Evolutionary conservation across 2,329 filamentous ascomycete genomes (phyloP).

Genomic region (Trichophyton equinum): DNA sequence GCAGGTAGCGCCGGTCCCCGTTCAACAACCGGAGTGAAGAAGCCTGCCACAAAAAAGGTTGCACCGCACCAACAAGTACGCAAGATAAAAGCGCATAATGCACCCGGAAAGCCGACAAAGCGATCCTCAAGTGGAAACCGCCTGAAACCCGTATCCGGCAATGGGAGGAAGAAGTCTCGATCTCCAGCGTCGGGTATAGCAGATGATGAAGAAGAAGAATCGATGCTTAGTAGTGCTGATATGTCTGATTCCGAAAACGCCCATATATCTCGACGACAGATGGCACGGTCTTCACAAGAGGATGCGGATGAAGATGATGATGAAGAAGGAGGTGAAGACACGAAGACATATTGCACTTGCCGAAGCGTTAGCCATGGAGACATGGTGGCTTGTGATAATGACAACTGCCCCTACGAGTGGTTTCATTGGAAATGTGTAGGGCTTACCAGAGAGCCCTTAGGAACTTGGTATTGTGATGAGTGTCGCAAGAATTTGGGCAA

Average conservation of each 20-base stretch:
- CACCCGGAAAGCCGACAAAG: constrained; percentile 28
- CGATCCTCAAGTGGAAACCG: constrained; percentile 32
- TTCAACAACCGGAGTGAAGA: constrained; percentile 29
- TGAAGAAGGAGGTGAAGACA: constrained; percentile 43
- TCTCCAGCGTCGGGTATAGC: constrained; percentile 22
- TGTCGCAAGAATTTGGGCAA: constrained; percentile 34
- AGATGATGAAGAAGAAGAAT: constrained; percentile 41
- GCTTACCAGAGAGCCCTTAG: constrained; percentile 46
- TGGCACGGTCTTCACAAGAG: constrained; percentile 23
- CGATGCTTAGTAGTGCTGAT: constrained; percentile 40
- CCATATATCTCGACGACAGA: constrained; percentile 16
- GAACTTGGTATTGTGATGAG: constrained; percentile 46
- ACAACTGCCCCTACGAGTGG: constrained; percentile 52
- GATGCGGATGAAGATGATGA: constrained; percentile 37
- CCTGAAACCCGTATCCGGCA: constrained; percentile 20
- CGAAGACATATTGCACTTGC: constrained; percentile 54
- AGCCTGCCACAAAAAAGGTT: constrained; percentile 41
- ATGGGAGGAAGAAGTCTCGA: constrained; percentile 28
- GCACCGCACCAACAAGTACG: constrained; percentile 42
- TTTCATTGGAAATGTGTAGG: constrained; percentile 55
- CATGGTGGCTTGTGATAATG: constrained; percentile 57
- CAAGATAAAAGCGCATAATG: constrained; percentile 24
- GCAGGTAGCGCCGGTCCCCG: constrained; percentile 48
- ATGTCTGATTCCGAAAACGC: constrained; percentile 36
- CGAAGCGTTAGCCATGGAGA: constrained; percentile 53